Conservation (phyloP, 345 rosid species). For the Syzygium oleosum region DNA sequence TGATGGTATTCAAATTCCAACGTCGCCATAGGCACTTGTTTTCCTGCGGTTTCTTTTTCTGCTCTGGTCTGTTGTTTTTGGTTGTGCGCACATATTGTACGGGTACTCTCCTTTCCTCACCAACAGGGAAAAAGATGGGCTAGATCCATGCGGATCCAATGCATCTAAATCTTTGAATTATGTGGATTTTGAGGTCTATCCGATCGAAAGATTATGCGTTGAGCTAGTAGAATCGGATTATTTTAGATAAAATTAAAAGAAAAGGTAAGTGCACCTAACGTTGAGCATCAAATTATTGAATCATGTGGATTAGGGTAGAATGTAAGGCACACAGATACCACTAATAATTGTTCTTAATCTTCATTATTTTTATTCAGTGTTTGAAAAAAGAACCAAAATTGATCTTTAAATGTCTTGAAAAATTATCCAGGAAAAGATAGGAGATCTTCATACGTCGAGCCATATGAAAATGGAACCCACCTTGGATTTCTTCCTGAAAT, state of each 20-base stretch:
- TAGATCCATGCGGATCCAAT: not conserved
- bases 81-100: not conserved
- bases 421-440: not conserved
- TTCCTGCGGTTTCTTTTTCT: not conserved
- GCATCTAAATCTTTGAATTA: not conserved
- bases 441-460: not conserved
- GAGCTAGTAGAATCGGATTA: not conserved
- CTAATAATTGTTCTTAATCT: not conserved
- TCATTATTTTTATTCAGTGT: not conserved
- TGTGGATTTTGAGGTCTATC: not conserved
- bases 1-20: not conserved
- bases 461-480: not conserved
- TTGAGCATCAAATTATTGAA: not conserved
- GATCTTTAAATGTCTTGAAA: not conserved
- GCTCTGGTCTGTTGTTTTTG: not conserved
- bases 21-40: not conserved
- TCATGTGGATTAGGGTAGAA: not conserved
- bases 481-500: not conserved
- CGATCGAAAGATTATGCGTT: not conserved
- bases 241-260: not conserved
- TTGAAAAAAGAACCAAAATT: not conserved
- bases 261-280: not conserved
- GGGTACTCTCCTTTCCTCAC: not conserved
- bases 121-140: not conserved
- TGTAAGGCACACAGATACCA: not conserved